Evolutionary conservation across 2,329 filamentous ascomycete genomes (phyloP), one percentile per base, ranked within the genome.

Genomic region (Penicillium sp.): DNA sequence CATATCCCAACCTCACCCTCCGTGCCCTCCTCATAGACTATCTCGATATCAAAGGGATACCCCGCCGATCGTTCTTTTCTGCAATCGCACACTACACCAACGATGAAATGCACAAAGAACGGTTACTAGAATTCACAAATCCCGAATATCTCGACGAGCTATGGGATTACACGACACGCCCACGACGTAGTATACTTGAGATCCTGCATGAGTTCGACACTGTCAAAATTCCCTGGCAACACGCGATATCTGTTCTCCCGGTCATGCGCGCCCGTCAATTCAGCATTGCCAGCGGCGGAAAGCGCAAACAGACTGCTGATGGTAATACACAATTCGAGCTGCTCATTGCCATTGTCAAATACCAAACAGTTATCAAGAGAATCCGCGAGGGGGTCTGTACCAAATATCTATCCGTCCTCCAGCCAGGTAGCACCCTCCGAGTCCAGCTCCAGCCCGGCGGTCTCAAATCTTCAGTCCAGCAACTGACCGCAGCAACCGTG

Each of bases 91-190:
- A 88, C 64, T 89, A 89, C 61, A 86, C 88, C 2, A 70, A 74
- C 0, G 80, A 94, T 60, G 66, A 73, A 2, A 81, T 82, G 60
- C 91, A 98, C 61, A 82, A 81, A 59, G 85, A 93, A 53, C 82
- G 91, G 2, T 78, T 98, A 0, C 69, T 85, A 8, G 93, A 98
- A 64, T 93, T 98, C 60, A 83, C 83, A 1, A 80, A 85, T 60
- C 82, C 88, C 0, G 79, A 85, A 40, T 87, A 84, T 60, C 81
- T 91, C 6, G 89, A 97, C 59, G 93, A 98, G 60, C 84, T 95
- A 49, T 97, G 88, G 72, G 91, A 98, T 70, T 98, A 98, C 65
- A 93, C 93, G 1, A 90, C 90, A 0, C 83, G 93, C 8, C 87
- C 91, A 0, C 84, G 89, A 31, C 84, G 93, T 31, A 94, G 87